A percentile compares a stretch with the other conserved stretches of the same genome.
These are phyloP conservation scores for Gossypium raimondii DNA, from an alignment of 345 rosid genomes.

Conservation along the genomic window DNA sequence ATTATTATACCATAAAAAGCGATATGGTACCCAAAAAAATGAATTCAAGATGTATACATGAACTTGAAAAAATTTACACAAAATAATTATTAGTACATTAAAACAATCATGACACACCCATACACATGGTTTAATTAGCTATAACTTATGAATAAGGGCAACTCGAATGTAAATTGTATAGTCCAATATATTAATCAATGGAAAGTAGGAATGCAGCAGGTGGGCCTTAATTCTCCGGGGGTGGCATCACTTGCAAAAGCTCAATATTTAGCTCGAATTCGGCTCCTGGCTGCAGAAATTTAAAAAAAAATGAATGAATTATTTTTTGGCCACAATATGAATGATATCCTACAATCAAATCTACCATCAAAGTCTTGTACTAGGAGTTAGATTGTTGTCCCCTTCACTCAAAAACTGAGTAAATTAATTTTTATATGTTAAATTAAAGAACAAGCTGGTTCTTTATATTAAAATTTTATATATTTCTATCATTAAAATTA, in stretches of 20 bases:
- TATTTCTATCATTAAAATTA: too few species aligned
- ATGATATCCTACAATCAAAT: not conserved
- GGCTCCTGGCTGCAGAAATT: slow-evolving; percentile 61
- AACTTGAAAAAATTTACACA: not conserved
- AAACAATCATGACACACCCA: not conserved
- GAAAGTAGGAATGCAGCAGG: not conserved
- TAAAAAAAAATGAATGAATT: not conserved
- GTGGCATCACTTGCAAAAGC: slow-evolving; percentile 59
- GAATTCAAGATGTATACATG: not conserved
- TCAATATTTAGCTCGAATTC: slow-evolving; percentile 76
- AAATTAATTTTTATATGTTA: too few species aligned
- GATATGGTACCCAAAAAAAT: not conserved
- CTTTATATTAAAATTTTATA: too few species aligned
- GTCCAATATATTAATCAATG: not conserved
- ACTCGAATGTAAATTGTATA: not conserved
- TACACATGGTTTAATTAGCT: not conserved
- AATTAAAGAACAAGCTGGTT: too few species aligned
- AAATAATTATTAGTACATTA: not conserved
- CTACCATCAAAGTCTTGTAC: too few species aligned
- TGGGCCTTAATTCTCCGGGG: slow-evolving; percentile 18
- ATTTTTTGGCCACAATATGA: not conserved
- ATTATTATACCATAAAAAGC: too few species aligned
- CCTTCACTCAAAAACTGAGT: too few species aligned
- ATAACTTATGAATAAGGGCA: not conserved
- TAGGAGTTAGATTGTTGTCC: too few species aligned